A percentile compares a stretch with the other conserved stretches of the same genome.
Conservation (phyloP, 176 grass and related monocot genomes). For the Secale cereale region DNA sequence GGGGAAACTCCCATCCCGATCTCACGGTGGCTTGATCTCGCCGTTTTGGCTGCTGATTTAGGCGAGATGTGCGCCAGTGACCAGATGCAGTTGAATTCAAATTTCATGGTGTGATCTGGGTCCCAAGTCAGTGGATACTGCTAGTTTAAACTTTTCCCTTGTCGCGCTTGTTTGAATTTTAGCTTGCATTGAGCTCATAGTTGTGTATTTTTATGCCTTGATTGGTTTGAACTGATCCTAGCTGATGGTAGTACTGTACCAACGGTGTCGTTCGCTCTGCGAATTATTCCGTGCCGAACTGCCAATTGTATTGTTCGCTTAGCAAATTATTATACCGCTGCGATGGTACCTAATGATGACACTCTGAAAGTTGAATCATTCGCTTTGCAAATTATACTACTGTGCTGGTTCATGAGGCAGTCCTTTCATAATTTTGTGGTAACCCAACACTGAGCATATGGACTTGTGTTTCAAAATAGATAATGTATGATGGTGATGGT, state of each 20-base stretch:
- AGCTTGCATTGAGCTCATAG: slow-evolving; percentile 11
- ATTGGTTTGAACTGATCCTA: background rate
- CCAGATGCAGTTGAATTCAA: slow-evolving; percentile 21
- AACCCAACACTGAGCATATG: background rate
- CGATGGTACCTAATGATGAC: background rate
- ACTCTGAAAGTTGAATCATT: background rate
- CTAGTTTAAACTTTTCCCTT: background rate
- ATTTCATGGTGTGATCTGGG: background rate
- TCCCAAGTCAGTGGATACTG: background rate
- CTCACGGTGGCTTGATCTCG: background rate
- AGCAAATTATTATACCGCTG: background rate
- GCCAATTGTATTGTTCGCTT: background rate
- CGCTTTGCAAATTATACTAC: background rate
- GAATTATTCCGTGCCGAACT: background rate
- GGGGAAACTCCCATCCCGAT: background rate
- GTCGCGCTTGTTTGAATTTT: background rate
- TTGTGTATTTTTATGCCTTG: background rate
- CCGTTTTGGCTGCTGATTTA: background rate
- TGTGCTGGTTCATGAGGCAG: background rate
- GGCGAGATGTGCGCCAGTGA: background rate
- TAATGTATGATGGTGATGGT: background rate
- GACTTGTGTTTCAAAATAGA: background rate
- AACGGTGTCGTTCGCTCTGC: background rate
- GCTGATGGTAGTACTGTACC: background rate
- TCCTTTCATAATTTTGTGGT: background rate